A percentile compares a stretch with the other conserved stretches of the same genome.
phyloP scores from a whole-genome alignment of 2,329 filamentous ascomycete genomes.

The Paraconiothyrium brasiliense region DNA sequence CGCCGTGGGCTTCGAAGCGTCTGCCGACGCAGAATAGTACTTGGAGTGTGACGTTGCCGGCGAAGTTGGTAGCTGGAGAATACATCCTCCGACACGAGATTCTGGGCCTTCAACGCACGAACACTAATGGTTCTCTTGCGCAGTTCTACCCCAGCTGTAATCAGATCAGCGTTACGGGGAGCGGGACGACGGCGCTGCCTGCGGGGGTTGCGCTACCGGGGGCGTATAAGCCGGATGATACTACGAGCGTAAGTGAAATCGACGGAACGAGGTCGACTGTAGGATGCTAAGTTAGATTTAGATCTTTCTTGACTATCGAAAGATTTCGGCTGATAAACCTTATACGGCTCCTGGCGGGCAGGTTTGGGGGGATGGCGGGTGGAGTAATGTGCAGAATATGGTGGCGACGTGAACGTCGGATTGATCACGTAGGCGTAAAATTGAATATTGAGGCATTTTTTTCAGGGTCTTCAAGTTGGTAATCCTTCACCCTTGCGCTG shows the following conservation, averaged over 20 bases:
- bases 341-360: conserved; percentile 20
- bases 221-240: conserved; percentile 24
- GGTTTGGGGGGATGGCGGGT: conserved; percentile 20
- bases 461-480: too few relatives aligned
- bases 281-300: neutral
- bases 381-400: neutral
- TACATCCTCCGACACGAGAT: too few relatives aligned
- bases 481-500: too few relatives aligned
- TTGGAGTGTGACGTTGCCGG: conserved; percentile 19
- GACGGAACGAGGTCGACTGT: too few relatives aligned
- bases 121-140: conserved; percentile 14
- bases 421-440: too few relatives aligned
- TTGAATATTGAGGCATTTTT: too few relatives aligned
- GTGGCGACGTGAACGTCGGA: too few relatives aligned
- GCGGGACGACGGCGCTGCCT: conserved; percentile 18
- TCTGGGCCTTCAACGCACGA: conserved; percentile 17
- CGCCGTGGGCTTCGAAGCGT: conserved; percentile 20
- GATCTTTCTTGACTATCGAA: conserved; percentile 22
- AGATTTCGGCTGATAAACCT: conserved; percentile 20
- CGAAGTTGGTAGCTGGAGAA: too few relatives aligned
- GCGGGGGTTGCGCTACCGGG: conserved; percentile 25
- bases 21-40: conserved; percentile 19
- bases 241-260: conserved; percentile 13
- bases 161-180: conserved; percentile 20
- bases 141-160: conserved; percentile 22